These are phyloP conservation scores for Diaporthe capsici DNA, from an alignment of 2,329 filamentous ascomycete species.

Conservation along the genomic window DNA sequence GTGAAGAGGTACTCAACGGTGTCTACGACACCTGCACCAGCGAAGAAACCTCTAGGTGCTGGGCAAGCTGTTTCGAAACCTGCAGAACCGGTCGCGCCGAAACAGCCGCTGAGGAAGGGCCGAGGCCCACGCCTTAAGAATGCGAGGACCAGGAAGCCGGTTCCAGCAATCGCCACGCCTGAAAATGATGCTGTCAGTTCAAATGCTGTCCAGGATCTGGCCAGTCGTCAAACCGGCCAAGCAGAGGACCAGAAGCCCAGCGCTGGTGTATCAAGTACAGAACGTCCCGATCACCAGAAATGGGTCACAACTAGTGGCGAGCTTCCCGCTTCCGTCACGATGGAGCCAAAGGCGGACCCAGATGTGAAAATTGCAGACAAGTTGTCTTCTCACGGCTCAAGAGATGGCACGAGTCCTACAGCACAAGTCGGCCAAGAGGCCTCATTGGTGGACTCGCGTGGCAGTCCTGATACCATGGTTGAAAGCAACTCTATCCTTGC, in stretches of 20 bases:
- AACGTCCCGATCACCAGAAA: background rate
- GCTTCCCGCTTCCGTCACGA: background rate
- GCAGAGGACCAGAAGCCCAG: background rate
- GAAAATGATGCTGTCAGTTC: background rate
- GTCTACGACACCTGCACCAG: background rate
- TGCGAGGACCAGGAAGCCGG: conserved; percentile 35
- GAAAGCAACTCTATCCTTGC: conserved; percentile 60
- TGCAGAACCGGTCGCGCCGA: background rate
- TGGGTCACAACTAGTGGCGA: background rate
- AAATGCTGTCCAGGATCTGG: background rate
- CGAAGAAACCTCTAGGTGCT: background rate
- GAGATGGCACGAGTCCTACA: background rate
- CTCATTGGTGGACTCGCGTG: conserved; percentile 42
- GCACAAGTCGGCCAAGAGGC: conserved; percentile 15
- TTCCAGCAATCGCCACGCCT: background rate
- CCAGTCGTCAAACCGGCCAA: background rate
- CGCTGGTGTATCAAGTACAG: background rate
- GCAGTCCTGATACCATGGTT: conserved; percentile 1
- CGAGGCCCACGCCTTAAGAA: conserved; percentile 41
- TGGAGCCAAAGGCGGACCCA: background rate
- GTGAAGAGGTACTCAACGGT: conserved; percentile 20
- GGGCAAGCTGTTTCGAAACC: background rate
- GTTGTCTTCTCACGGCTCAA: background rate
- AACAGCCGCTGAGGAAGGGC: conserved; percentile 13
- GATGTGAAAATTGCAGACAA: background rate